Conservation (phyloP, 495 filamentous ascomycete species). For the Annulohypoxylon moriforme region DNA sequence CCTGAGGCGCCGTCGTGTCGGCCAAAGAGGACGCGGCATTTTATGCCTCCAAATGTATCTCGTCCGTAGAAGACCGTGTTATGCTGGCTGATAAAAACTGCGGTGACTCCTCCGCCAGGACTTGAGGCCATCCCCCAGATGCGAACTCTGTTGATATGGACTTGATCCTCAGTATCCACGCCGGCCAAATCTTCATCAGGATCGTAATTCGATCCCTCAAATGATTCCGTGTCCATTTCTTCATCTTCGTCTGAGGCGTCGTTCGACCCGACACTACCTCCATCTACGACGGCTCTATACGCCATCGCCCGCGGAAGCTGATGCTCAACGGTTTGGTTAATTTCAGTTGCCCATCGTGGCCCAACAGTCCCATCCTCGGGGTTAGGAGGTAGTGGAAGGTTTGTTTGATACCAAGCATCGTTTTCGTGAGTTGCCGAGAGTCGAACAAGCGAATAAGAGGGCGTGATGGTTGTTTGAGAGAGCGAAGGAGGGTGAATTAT, state of each 20-base stretch:
- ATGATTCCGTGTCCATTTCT: conserved; percentile 34
- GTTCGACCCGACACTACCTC: conserved; percentile 12
- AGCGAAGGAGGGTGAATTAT: conserved; percentile 56
- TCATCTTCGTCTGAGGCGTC: conserved; percentile 28
- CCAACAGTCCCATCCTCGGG: conserved; percentile 29
- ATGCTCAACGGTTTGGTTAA: conserved; percentile 54
- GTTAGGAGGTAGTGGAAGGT: conserved; percentile 44
- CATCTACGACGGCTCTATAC: conserved; percentile 12
- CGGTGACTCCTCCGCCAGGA: conserved; percentile 57
- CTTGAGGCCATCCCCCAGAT: conserved; percentile 58
- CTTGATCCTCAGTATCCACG: conserved; percentile 45
- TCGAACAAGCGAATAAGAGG: conserved; percentile 58
- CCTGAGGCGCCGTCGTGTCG: conserved; percentile 32
- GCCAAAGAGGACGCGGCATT: conserved; percentile 56
- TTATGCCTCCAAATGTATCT: conserved; percentile 56
- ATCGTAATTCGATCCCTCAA: conserved; percentile 43
- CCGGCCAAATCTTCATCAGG: conserved; percentile 36
- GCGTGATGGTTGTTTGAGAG: conserved; percentile 39
- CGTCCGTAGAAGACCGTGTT: conserved; percentile 54
- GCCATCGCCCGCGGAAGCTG: conserved; percentile 46
- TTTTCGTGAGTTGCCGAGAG: conserved; percentile 59
- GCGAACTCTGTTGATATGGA: conserved; percentile 57
- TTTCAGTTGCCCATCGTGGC: conserved; percentile 57
- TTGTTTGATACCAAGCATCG: conserved; percentile 58
- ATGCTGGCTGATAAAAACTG: conserved; percentile 54